Conservation (phyloP, 352 stramenopile genomes). For the Albugo candida region DNA sequence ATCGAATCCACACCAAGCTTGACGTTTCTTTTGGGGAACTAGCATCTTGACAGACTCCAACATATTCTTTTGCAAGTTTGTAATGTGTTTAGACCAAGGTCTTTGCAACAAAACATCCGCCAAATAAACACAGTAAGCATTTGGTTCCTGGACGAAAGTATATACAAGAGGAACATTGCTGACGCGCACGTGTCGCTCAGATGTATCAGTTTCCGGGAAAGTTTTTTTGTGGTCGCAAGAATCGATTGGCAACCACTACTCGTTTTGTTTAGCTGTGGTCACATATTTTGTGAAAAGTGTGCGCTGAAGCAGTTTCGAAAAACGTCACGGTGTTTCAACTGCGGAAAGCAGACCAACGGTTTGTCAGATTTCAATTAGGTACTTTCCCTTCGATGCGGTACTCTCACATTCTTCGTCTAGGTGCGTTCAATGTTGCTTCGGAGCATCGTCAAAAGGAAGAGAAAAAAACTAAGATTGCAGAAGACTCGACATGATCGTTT, state of each 20-base stretch:
- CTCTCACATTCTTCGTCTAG: conserved; percentile 5
- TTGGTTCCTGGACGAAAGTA: no score
- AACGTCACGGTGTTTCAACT: conserved; percentile 82
- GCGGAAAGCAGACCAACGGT: conserved; percentile 87
- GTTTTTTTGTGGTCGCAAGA: no score
- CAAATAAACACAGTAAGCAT: no score
- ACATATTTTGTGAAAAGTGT: conserved; percentile 94
- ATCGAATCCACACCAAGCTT: conserved; percentile 88
- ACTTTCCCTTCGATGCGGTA: background rate
- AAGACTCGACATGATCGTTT: no score
- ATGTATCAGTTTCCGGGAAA: no score
- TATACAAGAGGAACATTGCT: no score
- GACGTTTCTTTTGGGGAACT: conserved; percentile 91
- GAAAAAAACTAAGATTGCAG: background rate
- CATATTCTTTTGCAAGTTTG: conserved; percentile 89
- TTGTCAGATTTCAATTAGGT: background rate
- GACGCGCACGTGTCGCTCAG: no score
- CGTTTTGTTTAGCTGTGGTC: conserved; percentile 92
- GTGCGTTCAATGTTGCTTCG: conserved; percentile 78
- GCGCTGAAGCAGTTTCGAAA: conserved; percentile 77
- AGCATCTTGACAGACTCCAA: conserved; percentile 87
- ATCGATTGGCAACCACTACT: conserved; percentile 98
- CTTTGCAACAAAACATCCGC: conserved; percentile 95
- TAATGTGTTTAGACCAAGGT: conserved; percentile 92
- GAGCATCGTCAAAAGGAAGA: conserved; percentile 33